Conservation (phyloP, 148 eudicot species). For the Cornus controversa region DNA sequence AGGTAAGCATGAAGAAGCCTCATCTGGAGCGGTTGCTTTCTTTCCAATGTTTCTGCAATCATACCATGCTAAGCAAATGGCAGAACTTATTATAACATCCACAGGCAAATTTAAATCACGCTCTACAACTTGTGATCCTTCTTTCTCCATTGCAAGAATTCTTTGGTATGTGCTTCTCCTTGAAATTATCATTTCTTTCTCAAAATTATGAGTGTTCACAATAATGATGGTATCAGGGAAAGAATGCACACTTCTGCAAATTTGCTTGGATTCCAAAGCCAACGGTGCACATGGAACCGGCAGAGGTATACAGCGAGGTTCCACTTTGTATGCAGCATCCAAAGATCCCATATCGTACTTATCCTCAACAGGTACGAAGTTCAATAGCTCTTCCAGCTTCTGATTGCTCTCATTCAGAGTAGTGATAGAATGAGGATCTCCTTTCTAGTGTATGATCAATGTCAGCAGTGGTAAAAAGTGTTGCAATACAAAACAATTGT, state of each 20-base stretch:
- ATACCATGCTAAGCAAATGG: slow-evolving; percentile 84
- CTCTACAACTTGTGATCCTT: slow-evolving; percentile 81
- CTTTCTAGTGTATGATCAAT: slow-evolving; percentile 14
- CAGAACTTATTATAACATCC: slow-evolving; percentile 69
- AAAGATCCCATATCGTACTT: slow-evolving; percentile 26
- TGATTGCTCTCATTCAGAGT: slow-evolving; percentile 26
- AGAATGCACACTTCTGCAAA: slow-evolving; percentile 29
- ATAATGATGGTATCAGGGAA: slow-evolving; percentile 47
- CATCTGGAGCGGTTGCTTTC: slow-evolving; percentile 72
- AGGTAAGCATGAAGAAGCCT: slow-evolving; percentile 69
- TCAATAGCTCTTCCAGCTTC: slow-evolving; percentile 55
- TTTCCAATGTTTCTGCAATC: slow-evolving; percentile 71
- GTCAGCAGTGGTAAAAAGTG: not conserved
- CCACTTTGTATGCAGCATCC: slow-evolving; percentile 32
- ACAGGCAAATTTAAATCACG: slow-evolving; percentile 77
- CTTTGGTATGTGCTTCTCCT: slow-evolving; percentile 88
- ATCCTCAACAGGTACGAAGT: slow-evolving; percentile 42
- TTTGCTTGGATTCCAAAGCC: slow-evolving; percentile 32
- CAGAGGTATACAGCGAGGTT: slow-evolving; percentile 18
- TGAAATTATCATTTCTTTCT: slow-evolving; percentile 91
- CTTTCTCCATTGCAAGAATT: slow-evolving; percentile 79
- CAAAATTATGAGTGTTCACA: slow-evolving; percentile 74
- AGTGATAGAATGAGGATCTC: slow-evolving; percentile 19
- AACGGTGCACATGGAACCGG: slow-evolving; percentile 26
- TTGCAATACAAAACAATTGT: not conserved